phyloP scores from a whole-genome alignment of 73 alveolate species.

The Effrenium voratum region DNA sequence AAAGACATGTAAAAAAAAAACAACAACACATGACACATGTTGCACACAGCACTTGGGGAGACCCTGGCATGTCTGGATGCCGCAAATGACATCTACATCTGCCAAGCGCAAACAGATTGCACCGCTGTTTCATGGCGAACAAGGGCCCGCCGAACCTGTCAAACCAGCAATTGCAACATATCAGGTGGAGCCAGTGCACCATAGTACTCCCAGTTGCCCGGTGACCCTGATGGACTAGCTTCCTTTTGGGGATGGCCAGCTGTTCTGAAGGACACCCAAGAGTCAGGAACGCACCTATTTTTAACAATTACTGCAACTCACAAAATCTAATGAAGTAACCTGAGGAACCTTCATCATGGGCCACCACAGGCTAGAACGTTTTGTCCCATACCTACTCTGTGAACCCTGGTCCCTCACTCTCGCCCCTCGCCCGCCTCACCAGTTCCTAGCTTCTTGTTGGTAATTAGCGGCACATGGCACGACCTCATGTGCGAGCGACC shows the following conservation, averaged over 20 bases:
- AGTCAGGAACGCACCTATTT: neutral
- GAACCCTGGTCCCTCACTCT: neutral
- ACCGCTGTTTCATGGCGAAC: no score
- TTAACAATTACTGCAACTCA: neutral
- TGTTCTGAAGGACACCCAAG: neutral
- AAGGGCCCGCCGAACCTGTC: no score
- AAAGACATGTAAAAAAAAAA: neutral
- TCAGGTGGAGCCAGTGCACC: no score
- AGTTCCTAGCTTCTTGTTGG: slow-evolving; percentile 6
- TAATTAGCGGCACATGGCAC: slow-evolving; percentile 72
- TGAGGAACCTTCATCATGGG: neutral
- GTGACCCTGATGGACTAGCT: no score
- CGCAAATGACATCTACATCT: no score
- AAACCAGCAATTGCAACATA: no score
- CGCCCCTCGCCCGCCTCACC: neutral
- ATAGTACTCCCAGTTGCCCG: no score
- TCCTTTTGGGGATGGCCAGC: neutral
- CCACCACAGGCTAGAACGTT: neutral
- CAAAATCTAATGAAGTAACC: neutral
- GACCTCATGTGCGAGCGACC: slow-evolving; percentile 8
- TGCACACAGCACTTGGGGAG: neutral
- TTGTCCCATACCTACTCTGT: neutral
- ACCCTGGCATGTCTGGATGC: neutral
- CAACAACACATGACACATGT: neutral
- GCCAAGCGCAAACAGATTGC: no score